A percentile compares a stretch with the other conserved stretches of the same genome.
phyloP scores from a whole-genome alignment of 331 rosid genomes.

The Phaseolus coccineus region DNA sequence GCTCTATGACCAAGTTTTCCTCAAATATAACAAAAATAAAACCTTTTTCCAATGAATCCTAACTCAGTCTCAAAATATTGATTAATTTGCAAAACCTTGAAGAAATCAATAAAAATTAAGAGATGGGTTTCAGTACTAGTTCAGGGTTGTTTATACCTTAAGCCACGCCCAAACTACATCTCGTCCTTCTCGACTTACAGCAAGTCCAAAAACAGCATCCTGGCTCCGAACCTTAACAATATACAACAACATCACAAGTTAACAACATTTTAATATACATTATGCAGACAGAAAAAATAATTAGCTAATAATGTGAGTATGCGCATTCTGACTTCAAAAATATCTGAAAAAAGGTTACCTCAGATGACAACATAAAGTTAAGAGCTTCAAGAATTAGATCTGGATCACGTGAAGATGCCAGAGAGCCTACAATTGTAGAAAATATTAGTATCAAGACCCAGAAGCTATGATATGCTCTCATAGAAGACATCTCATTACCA shows the following conservation, averaged over 20 bases:
- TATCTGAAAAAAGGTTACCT: constrained; percentile 49
- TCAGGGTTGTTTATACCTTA: constrained; percentile 62
- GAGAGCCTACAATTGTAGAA: constrained; percentile 50
- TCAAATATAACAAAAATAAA: constrained; percentile 10
- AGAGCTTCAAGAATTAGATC: constrained; percentile 57
- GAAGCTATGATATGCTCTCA: constrained; percentile 17
- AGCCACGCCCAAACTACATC: constrained; percentile 92
- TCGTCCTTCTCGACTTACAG: constrained; percentile 70
- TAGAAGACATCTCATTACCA: constrained; percentile 52
- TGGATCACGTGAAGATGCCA: constrained; percentile 55
- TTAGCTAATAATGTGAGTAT: constrained; percentile 15
- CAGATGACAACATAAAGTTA: constrained; percentile 57
- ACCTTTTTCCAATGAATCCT: constrained; percentile 21
- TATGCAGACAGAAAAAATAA: not conserved
- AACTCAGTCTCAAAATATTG: constrained; percentile 14
- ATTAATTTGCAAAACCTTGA: constrained; percentile 18
- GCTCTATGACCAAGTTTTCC: constrained; percentile 2
- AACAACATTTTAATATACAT: constrained; percentile 42
- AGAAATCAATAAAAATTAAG: not conserved
- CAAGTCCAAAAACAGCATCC: constrained; percentile 81
- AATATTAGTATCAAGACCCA: constrained; percentile 20
- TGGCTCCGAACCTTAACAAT: constrained; percentile 81
- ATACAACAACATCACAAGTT: constrained; percentile 21
- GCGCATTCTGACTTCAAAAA: constrained; percentile 28
- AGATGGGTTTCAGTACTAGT: constrained; percentile 33